Percentiles rank a stretch among this genome's conserved stretches.
phyloP scores from a whole-genome alignment of 805 yeast species.

The Kuraishia hungarica region DNA sequence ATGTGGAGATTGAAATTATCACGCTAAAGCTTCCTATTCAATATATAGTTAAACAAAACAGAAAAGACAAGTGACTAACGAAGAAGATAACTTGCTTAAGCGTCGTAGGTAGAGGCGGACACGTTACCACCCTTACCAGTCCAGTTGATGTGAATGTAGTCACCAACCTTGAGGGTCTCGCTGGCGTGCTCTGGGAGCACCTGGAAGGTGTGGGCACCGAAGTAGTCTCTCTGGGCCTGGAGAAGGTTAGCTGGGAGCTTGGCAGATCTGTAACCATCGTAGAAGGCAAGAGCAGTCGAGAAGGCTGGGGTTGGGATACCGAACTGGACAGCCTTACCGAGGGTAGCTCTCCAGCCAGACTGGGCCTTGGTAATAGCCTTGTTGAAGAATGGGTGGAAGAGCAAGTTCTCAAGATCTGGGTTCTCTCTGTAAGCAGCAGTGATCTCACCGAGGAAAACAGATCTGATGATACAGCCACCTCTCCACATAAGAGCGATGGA shows the following conservation, averaged over 20 bases:
- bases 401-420: conserved; percentile 90
- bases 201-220: conserved; percentile 98
- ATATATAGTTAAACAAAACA: neutral
- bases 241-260: conserved; percentile 94
- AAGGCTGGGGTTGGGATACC: conserved; percentile 99
- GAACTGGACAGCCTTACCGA: conserved; percentile 65
- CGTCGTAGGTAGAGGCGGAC: conserved; percentile 90
- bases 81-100: conserved; percentile 34
- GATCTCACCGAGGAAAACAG: conserved; percentile 95
- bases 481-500: conserved; percentile 99
- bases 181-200: conserved; percentile 83
- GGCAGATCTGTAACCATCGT: conserved; percentile 97
- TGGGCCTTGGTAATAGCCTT: conserved; percentile 91
- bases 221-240: conserved; percentile 99
- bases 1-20: neutral
- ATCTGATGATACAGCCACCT: conserved; percentile 99
- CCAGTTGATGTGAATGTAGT: conserved; percentile 96
- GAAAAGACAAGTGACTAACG: neutral
- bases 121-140: conserved; percentile 98
- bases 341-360: conserved; percentile 87
- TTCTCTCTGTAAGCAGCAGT: conserved; percentile 91
- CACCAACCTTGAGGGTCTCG: conserved; percentile 67
- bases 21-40: neutral
- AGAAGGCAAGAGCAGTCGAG: conserved; percentile 93
- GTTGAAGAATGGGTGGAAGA: conserved; percentile 92